A percentile compares a stretch with the other conserved stretches of the same genome.
Evolutionary conservation across 2,329 filamentous ascomycete species (phyloP).

Genomic region (Penicillium vulpinum): DNA sequence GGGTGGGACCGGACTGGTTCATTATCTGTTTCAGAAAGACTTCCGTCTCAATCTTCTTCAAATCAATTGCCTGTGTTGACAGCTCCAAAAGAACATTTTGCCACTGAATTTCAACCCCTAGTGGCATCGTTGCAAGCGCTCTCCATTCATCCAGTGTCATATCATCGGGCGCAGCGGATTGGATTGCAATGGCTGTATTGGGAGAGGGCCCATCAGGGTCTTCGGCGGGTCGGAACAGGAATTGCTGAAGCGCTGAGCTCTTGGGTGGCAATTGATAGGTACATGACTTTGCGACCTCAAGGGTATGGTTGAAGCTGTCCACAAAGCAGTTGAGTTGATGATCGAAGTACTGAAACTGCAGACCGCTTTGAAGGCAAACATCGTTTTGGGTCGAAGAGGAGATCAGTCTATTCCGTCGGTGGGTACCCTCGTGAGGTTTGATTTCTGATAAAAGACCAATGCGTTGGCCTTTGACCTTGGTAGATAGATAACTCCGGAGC

Average conservation of each 20-base stretch:
- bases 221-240: constrained; percentile 35
- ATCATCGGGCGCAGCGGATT: constrained; percentile 49
- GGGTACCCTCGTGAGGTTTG: constrained; percentile 41
- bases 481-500: neutral
- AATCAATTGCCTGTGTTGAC: constrained; percentile 49
- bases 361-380: constrained; percentile 51
- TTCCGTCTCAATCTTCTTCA: constrained; percentile 52
- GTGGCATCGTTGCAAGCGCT: constrained; percentile 50
- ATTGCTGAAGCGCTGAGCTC: constrained; percentile 42
- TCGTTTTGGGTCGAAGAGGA: constrained; percentile 27
- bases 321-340: constrained; percentile 19
- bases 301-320: constrained; percentile 13
- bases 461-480: constrained; percentile 5
- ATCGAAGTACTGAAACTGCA: constrained; percentile 39
- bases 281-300: constrained; percentile 32
- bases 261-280: constrained; percentile 34
- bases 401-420: constrained; percentile 30
- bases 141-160: constrained; percentile 58
- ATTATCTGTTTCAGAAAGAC: constrained; percentile 53
- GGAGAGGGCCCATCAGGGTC: constrained; percentile 32
- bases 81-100: constrained; percentile 57
- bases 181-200: constrained; percentile 56
- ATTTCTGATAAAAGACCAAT: constrained; percentile 38
- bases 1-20: constrained; percentile 49
- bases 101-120: constrained; percentile 56